phyloP scores from a whole-genome alignment of 2,329 filamentous ascomycete genomes.

The Ascocoryne sarcoides region DNA sequence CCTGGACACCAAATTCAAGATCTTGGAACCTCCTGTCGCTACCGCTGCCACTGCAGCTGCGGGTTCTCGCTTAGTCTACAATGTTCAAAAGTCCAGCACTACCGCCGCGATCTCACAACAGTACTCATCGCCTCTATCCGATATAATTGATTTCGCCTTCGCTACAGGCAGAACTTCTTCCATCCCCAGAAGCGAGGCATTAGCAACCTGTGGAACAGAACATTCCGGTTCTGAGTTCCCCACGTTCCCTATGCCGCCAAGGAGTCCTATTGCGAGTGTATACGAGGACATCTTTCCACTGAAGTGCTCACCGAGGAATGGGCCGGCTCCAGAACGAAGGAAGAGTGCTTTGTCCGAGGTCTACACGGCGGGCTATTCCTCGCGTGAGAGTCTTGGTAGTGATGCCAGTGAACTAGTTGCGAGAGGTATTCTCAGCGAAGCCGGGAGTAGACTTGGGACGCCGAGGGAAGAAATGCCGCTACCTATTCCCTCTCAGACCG shows the following conservation, averaged over 20 bases:
- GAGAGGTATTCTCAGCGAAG: conserved; percentile 10
- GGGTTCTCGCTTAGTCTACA: background rate
- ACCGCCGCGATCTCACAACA: background rate
- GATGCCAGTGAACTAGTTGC: conserved; percentile 3
- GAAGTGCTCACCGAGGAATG: no score
- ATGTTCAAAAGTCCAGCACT: background rate
- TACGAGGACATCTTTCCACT: no score
- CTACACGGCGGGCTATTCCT: conserved; percentile 18
- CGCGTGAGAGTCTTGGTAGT: no score
- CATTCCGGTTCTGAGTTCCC: no score
- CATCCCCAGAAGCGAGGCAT: background rate
- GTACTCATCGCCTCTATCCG: background rate
- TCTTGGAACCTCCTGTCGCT: background rate
- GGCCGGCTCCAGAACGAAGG: no score
- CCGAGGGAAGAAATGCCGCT: conserved; percentile 7
- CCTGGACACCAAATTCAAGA: background rate
- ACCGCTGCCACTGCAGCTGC: background rate
- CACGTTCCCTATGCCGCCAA: no score
- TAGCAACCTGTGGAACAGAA: background rate
- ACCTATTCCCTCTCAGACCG: no score
- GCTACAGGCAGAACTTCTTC: background rate
- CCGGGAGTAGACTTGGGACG: conserved; percentile 12
- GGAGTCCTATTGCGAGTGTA: no score
- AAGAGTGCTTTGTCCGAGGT: conserved; percentile 24
- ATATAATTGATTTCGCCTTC: background rate